A percentile compares a stretch with the other conserved stretches of the same genome.
These are phyloP conservation scores for Barbarea vulgaris DNA, from an alignment of 345 rosid genomes.

Conservation along the genomic window DNA sequence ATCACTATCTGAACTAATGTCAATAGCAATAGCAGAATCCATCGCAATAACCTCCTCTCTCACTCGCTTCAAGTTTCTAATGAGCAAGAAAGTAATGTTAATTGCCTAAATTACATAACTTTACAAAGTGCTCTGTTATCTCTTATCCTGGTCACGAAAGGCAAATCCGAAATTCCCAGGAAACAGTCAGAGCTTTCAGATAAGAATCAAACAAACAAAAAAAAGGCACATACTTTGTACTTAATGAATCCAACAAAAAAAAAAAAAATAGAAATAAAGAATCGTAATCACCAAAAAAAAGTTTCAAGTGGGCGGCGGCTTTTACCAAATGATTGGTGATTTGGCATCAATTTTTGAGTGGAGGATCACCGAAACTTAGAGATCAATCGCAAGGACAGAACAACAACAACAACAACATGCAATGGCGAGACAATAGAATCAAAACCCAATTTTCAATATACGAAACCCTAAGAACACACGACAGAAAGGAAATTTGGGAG, in stretches of 20 bases:
- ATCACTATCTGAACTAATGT: slow-evolving; percentile 88
- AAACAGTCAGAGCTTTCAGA: neutral
- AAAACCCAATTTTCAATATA: neutral
- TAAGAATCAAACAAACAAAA: neutral
- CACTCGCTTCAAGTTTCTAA: slow-evolving; percentile 25
- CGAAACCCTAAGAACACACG: slow-evolving; percentile 1
- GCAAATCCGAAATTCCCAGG: neutral
- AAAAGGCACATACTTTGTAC: slow-evolving; percentile 14
- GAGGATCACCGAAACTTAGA: neutral
- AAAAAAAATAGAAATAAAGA: neutral
- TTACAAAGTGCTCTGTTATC: slow-evolving; percentile 1
- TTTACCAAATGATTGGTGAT: neutral
- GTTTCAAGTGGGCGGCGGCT: neutral
- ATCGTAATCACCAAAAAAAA: neutral
- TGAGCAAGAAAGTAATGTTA: slow-evolving; percentile 12
- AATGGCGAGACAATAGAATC: slow-evolving; percentile 28
- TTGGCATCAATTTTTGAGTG: slow-evolving; percentile 14
- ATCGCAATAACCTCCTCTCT: slow-evolving; percentile 12
- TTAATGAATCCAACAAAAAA: neutral
- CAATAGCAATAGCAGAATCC: slow-evolving; percentile 66
- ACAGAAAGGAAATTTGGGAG: neutral
- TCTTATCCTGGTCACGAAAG: neutral
- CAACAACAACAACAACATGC: slow-evolving; percentile 13
- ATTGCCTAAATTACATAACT: neutral
- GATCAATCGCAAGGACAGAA: neutral